Evolutionary conservation across 805 yeast genomes (phyloP).

Genomic region (Wickerhamiella occidentalis): DNA sequence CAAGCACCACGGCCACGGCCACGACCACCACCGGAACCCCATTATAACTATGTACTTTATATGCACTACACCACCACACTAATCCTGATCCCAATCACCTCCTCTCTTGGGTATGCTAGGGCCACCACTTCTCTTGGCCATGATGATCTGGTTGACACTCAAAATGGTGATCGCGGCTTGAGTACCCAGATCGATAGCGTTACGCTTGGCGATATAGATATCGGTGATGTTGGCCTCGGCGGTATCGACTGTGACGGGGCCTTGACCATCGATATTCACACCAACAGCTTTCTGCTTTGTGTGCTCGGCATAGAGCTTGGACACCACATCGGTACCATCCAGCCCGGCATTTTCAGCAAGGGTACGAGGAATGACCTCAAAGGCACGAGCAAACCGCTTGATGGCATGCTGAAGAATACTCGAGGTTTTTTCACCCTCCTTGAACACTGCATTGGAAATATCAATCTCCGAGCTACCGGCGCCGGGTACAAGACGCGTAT

Average conservation of each 20-base stretch:
- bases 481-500: slow-evolving; percentile 74
- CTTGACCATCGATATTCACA: slow-evolving; percentile 69
- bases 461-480: slow-evolving; percentile 95
- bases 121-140: slow-evolving; percentile 99
- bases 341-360: slow-evolving; percentile 91
- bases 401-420: slow-evolving; percentile 89
- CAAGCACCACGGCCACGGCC: too few relatives aligned
- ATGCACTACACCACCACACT: too few relatives aligned
- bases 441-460: slow-evolving; percentile 63
- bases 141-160: slow-evolving; percentile 91
- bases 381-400: slow-evolving; percentile 85
- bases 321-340: slow-evolving; percentile 79
- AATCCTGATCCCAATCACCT: slow-evolving; percentile 26
- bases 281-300: slow-evolving; percentile 42
- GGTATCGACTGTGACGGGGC: slow-evolving; percentile 45
- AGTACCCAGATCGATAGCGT: slow-evolving; percentile 86
- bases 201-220: slow-evolving; percentile 63
- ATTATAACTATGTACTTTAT: too few relatives aligned
- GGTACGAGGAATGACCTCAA: slow-evolving; percentile 86
- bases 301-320: slow-evolving; percentile 82
- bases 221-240: slow-evolving; percentile 61
- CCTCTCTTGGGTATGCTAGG: slow-evolving; percentile 75
- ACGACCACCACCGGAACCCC: too few relatives aligned
- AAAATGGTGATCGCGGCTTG: slow-evolving; percentile 88
- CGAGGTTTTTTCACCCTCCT: slow-evolving; percentile 86